These are phyloP conservation scores for Eimeria mitis DNA, from an alignment of 169 alveolate species.

Conservation along the genomic window DNA sequence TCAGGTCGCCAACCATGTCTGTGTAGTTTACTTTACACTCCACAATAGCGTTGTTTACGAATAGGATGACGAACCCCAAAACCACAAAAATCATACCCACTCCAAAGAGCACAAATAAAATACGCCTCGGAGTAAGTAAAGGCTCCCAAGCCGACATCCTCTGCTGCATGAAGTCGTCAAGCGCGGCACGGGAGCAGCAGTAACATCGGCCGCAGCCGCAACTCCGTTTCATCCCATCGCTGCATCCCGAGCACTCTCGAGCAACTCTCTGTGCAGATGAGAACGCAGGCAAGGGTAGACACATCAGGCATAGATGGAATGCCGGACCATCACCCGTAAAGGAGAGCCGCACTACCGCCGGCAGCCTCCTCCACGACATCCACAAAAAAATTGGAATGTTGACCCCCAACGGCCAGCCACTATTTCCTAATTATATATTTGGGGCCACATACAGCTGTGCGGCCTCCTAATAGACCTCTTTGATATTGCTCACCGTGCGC, in stretches of 20 bases:
- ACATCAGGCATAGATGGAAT: neutral
- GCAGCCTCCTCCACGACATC: neutral
- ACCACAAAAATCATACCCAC: constrained; percentile 86
- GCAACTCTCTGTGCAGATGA: neutral
- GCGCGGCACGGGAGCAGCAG: constrained; percentile 67
- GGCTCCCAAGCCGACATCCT: constrained; percentile 96
- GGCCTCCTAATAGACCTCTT: neutral
- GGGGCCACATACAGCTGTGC: neutral
- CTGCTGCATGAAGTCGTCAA: constrained; percentile 87
- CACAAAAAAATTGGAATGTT: neutral
- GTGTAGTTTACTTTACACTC: constrained; percentile 81
- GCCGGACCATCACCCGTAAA: neutral
- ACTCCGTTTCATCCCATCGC: constrained; percentile 49
- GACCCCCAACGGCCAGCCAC: neutral
- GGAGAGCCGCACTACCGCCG: neutral
- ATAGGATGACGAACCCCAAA: constrained; percentile 86
- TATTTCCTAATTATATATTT: neutral
- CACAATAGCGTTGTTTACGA: constrained; percentile 7
- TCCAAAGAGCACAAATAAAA: constrained; percentile 87
- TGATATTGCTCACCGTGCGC: constrained; percentile 2
- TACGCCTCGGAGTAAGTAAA: constrained; percentile 91
- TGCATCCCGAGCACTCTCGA: constrained; percentile 60
- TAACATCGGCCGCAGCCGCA: constrained; percentile 75
- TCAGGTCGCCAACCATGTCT: constrained; percentile 47
- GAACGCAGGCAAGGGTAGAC: neutral